Percentiles rank a stretch among this genome's conserved stretches.
Conservation (phyloP, 345 rosid genomes). For the Luvunga scandens region DNA sequence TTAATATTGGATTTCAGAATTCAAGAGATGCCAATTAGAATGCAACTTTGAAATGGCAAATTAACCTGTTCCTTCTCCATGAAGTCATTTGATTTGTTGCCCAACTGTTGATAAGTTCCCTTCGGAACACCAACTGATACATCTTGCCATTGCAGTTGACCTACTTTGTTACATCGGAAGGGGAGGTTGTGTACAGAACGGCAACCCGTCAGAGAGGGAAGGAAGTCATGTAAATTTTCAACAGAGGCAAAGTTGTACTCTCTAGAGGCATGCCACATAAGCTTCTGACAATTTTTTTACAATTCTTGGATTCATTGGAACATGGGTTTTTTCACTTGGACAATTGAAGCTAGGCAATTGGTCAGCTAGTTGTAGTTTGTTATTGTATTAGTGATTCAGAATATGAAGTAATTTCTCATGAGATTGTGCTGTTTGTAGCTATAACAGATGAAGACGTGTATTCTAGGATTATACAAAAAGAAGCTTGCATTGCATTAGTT, state of each 20-base stretch:
- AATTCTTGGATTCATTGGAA: neutral
- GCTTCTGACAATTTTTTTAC: neutral
- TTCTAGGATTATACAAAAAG: neutral
- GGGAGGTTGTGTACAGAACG: conserved; percentile 42
- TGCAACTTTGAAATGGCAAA: neutral
- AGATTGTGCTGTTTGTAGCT: neutral
- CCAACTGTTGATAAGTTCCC: neutral
- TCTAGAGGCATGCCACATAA: neutral
- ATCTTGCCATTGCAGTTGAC: conserved; percentile 44
- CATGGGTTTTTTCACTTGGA: neutral
- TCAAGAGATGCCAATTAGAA: neutral
- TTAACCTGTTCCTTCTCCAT: neutral
- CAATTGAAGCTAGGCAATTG: neutral
- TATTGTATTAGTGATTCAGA: neutral
- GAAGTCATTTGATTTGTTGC: neutral
- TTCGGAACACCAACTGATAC: neutral
- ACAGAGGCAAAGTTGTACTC: neutral
- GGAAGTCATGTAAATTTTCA: conserved; percentile 37
- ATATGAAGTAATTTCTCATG: neutral
- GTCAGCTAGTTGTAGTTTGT: neutral
- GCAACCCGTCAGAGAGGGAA: conserved; percentile 43
- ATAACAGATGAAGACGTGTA: neutral
- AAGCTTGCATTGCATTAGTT: neutral
- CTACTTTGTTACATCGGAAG: conserved; percentile 45
- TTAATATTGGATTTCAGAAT: neutral